Evolutionary conservation across 2,329 filamentous ascomycete species (phyloP), one percentile per base, ranked within the genome.

Genomic region (Apiospora rasikravindrae): DNA sequence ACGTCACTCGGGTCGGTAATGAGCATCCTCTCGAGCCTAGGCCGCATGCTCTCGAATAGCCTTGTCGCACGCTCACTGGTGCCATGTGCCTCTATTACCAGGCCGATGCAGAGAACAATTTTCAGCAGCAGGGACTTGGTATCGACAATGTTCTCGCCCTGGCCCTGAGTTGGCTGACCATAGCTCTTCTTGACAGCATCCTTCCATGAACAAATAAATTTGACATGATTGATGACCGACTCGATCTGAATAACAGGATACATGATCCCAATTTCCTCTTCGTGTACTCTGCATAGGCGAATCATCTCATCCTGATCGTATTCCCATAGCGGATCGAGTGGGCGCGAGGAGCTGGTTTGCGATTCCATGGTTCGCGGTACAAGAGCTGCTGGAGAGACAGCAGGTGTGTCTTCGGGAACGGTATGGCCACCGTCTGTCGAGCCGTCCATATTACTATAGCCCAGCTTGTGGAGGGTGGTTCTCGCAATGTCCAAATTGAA

Each of bases 191-290:
- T 82, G 6, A 83, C 77, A 0, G 83, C 79, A 75, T 95, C 93
- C 78, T 96, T 90, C 80, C 94, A 96, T 0, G 89, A 86, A 71
- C 91, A 92, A 0, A 98, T 84, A 73, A 88, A 87, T 74, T 89
- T 91, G 8, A 92, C 91, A 80, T 97, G 93, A 7, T 86, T 85
- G 49, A 93, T 90, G 51, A 97, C 85, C 57, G 87, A 87, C 57
- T 93, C 89, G 47, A 97, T 92, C 76, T 94, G 89, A 67, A 97
- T 82, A 4, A 98, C 89, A 0, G 96, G 96, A 80, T 97, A 98
- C 94, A 98, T 97, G 77, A 96, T 89, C 61, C 94, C 94, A 77
- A 97, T 92, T 80, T 98, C 95, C 77, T 98, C 95, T 76, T 97
- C 93, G 78, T 96, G 96, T 0, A 97, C 85, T 19, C 89, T 87